Evolutionary conservation across 352 stramenopile genomes (phyloP).

Genomic region (Blastocystis sp.): DNA sequence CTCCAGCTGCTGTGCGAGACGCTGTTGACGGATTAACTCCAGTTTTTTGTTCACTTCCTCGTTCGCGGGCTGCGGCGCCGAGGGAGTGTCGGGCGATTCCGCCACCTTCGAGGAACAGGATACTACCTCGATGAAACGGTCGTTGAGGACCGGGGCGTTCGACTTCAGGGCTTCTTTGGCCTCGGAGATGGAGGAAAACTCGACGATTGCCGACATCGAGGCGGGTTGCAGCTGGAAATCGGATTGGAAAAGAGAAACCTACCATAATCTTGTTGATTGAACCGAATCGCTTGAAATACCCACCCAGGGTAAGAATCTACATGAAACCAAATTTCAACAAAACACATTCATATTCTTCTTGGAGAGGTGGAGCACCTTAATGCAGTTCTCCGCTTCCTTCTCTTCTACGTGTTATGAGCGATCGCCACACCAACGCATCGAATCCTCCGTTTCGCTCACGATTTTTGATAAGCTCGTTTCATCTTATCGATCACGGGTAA

Average conservation of each 20-base stretch:
- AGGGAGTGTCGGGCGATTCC: neutral
- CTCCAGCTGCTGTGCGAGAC: neutral
- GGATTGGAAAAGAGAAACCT: neutral
- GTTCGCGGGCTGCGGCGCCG: neutral
- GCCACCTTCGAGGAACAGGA: neutral
- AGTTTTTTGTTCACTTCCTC: conserved; percentile 43
- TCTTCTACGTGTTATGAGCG: neutral
- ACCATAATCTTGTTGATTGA: neutral
- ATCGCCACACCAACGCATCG: neutral
- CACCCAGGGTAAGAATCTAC: neutral
- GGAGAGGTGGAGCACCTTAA: neutral
- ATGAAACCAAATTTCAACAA: neutral
- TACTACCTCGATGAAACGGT: conserved; percentile 16
- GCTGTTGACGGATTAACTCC: conserved; percentile 5
- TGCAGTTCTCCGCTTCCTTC: conserved; percentile 30
- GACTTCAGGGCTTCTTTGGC: neutral
- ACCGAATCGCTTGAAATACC: conserved; percentile 30
- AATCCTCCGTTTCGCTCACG: neutral
- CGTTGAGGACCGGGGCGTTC: conserved; percentile 9
- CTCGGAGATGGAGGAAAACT: neutral
- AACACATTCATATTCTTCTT: conserved; percentile 17
- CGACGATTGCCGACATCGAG: neutral
- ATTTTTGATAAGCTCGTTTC: neutral
- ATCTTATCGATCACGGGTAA: neutral
- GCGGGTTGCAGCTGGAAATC: neutral